A percentile compares a stretch with the other conserved stretches of the same genome.
phyloP scores from a whole-genome alignment of 176 grass and related monocot species.

The Elaeis guineensis region DNA sequence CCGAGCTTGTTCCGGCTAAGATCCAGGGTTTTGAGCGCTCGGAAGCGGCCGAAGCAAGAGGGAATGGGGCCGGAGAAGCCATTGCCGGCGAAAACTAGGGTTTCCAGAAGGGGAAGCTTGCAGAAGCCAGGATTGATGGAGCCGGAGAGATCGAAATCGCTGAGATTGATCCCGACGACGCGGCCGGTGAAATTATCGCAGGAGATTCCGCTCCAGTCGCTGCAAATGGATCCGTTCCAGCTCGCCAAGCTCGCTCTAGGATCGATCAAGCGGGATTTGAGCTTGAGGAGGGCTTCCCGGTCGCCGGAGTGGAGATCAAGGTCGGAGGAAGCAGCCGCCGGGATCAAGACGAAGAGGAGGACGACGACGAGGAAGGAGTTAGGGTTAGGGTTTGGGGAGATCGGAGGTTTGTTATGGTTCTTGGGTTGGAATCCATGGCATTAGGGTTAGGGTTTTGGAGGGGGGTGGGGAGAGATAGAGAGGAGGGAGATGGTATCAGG shows the following conservation, averaged over 20 bases:
- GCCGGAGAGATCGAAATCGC: slow-evolving; percentile 1
- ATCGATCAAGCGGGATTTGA: slow-evolving; percentile 2
- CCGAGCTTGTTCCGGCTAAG: slow-evolving; percentile 16
- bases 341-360: neutral
- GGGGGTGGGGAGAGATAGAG: too few relatives aligned
- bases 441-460: too few relatives aligned
- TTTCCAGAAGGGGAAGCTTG: slow-evolving; percentile 7
- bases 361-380: slow-evolving; percentile 4
- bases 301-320: slow-evolving; percentile 4
- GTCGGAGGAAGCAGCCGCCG: neutral
- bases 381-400: neutral
- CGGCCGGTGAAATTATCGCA: slow-evolving; percentile 17
- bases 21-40: slow-evolving; percentile 9
- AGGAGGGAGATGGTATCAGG: too few relatives aligned
- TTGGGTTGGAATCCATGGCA: too few relatives aligned
- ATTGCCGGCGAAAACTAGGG: slow-evolving; percentile 10
- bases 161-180: slow-evolving; percentile 6
- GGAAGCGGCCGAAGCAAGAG: slow-evolving; percentile 7
- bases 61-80: slow-evolving; percentile 2
- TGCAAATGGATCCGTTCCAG: slow-evolving; percentile 12
- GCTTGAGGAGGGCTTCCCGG: slow-evolving; percentile 1
- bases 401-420: too few relatives aligned
- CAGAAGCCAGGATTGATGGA: neutral
- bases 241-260: neutral
- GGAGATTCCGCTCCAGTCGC: slow-evolving; percentile 3